Evolutionary conservation across 2,329 filamentous ascomycete genomes (phyloP), one percentile per base, ranked within the genome.

Genomic region (Xylariales sp.): DNA sequence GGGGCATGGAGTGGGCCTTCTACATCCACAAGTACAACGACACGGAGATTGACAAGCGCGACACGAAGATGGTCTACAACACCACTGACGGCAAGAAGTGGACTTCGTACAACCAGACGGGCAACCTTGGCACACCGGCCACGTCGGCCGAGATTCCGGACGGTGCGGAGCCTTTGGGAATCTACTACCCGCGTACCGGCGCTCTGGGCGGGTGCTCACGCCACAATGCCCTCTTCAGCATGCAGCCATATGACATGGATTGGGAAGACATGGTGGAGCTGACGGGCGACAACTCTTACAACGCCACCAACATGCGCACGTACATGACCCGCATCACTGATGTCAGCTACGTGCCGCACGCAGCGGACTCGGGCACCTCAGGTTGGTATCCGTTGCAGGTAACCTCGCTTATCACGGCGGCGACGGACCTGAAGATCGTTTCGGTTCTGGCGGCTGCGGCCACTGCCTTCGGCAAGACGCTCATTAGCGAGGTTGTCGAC

Each of bases 261-360:
- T 84, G 74, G 59, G 64, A 78, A 31, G 59, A 72, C 48, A 73
- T 84, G 39, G 70, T 69, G 4, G 56, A 59, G 11, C 50, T 82
- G 19, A 84, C 80, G 3, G 78, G 78, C 4, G 80, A 85, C 48
- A 47, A 56, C 2, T 75, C 74, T 0, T 84, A 80, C 79, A 58
- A 62, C 0, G 63, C 77, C 0, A 59, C 63, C 5, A 77, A 77
- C 43, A 83, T 84, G 78, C 66, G 77, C 42, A 62, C 69, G 43
- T 80, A 81, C 56, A 64, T 19, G 77, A 82, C 52, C 57, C 76
- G 4, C 59, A 35, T 35, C 23, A 35, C 33, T 23, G 33, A 35
- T 13, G 33, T 35, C 33, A 35, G 33, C 33, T 35, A 35, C 33
- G 20, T 20, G 33, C 33, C 33, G 13, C 33, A 35, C 33, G 33